phyloP scores from a whole-genome alignment of 2,329 filamentous ascomycete genomes.

The Botryotinia narcissicola region DNA sequence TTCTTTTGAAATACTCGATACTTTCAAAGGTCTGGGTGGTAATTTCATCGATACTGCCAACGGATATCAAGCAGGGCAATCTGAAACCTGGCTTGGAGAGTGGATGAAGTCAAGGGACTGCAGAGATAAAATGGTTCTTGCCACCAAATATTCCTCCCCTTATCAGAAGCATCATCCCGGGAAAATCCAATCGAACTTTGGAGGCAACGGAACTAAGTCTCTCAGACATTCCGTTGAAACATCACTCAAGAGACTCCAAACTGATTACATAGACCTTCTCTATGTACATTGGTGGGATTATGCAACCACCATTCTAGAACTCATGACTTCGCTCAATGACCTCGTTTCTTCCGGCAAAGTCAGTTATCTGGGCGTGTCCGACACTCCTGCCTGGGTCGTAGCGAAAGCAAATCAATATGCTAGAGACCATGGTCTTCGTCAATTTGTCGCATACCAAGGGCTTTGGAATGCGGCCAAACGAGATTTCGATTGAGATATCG shows the following conservation, averaged over 20 bases:
- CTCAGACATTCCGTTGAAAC: slow-evolving; percentile 49
- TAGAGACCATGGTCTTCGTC: slow-evolving; percentile 51
- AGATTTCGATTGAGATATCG: slow-evolving; percentile 51
- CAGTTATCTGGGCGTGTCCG: slow-evolving; percentile 50
- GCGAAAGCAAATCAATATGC: slow-evolving; percentile 49
- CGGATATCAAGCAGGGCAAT: slow-evolving; percentile 57
- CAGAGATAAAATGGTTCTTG: slow-evolving; percentile 51
- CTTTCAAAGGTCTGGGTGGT: slow-evolving; percentile 53
- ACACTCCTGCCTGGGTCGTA: slow-evolving; percentile 48
- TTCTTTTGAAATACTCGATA: slow-evolving; percentile 54
- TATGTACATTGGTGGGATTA: slow-evolving; percentile 58
- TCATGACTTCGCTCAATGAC: slow-evolving; percentile 58
- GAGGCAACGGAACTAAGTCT: background rate
- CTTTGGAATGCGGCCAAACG: slow-evolving; percentile 52
- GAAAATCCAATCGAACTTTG: background rate
- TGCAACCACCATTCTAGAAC: slow-evolving; percentile 51
- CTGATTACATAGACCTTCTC: slow-evolving; percentile 55
- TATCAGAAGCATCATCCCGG: background rate
- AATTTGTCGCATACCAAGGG: slow-evolving; percentile 56
- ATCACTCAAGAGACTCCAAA: slow-evolving; percentile 53
- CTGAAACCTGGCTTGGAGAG: slow-evolving; percentile 56
- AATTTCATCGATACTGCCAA: slow-evolving; percentile 65
- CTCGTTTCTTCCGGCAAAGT: slow-evolving; percentile 56
- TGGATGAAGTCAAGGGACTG: slow-evolving; percentile 52
- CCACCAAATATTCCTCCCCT: slow-evolving; percentile 51